phyloP scores from a whole-genome alignment of 257 asterid genomes.

The Solanum virginianum region DNA sequence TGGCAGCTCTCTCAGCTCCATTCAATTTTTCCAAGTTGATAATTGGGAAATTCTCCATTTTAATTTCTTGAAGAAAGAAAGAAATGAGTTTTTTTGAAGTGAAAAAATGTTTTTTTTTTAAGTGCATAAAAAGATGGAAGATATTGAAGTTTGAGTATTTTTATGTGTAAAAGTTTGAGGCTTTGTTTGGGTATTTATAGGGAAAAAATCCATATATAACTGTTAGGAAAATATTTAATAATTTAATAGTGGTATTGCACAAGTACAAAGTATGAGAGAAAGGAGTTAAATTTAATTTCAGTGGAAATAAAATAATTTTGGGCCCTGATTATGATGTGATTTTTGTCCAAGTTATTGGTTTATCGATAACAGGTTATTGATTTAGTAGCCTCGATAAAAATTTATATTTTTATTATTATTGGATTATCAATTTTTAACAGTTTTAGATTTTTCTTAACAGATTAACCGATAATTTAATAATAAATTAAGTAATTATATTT shows the following conservation, averaged over 20 bases:
- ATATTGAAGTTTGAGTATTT: background rate
- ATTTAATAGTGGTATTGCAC: background rate
- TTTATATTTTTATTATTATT: too few species aligned
- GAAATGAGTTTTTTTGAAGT: background rate
- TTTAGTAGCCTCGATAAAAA: too few species aligned
- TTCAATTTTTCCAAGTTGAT: slow-evolving; percentile 5
- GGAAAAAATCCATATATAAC: background rate
- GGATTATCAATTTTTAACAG: too few species aligned
- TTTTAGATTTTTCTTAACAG: too few species aligned
- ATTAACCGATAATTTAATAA: too few species aligned
- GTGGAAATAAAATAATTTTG: too few species aligned
- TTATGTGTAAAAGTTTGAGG: background rate
- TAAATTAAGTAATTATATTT: too few species aligned
- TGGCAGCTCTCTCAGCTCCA: slow-evolving; percentile 1
- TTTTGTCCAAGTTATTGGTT: too few species aligned
- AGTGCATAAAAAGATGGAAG: background rate
- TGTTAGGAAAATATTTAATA: background rate
- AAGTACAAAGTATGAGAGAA: too few species aligned
- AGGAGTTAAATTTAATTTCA: too few species aligned
- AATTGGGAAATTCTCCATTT: slow-evolving; percentile 10
- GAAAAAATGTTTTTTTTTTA: background rate
- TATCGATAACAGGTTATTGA: too few species aligned
- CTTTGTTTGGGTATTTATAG: background rate
- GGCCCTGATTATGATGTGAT: too few species aligned
- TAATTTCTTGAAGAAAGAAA: background rate